A percentile compares a stretch with the other conserved stretches of the same genome.
phyloP scores from a whole-genome alignment of 257 asterid genomes.

The Phtheirospermum japonicum region DNA sequence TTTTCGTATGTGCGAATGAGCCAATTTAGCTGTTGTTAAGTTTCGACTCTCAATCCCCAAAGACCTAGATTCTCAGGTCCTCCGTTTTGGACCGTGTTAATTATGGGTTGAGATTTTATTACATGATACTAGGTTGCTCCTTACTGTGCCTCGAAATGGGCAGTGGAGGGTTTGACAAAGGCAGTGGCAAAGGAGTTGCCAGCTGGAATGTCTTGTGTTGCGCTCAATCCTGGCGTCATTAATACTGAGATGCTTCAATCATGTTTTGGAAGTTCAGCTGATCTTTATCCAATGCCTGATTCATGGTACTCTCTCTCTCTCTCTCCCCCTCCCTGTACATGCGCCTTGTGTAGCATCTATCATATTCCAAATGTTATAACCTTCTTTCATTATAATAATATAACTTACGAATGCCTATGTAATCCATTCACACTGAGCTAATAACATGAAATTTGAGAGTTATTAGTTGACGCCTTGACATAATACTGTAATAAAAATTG shows the following conservation, averaged over 20 bases:
- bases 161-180: slow-evolving; percentile 84
- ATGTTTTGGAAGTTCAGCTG: slow-evolving; percentile 86
- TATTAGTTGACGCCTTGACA: not conserved
- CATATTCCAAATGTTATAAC: not conserved
- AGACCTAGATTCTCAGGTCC: not conserved
- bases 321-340: slow-evolving; percentile 8
- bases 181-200: slow-evolving; percentile 92
- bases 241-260: slow-evolving; percentile 94
- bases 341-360: slow-evolving; percentile 12
- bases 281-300: slow-evolving; percentile 77
- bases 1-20: not conserved
- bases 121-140: slow-evolving; percentile 77
- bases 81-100: slow-evolving; percentile 16
- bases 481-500: too few relatives aligned
- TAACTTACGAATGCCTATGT: not conserved
- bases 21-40: slow-evolving; percentile 23
- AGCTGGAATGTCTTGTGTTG: slow-evolving; percentile 73
- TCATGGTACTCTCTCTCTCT: slow-evolving; percentile 56
- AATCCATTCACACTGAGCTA: not conserved
- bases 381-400: not conserved
- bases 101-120: slow-evolving; percentile 27
- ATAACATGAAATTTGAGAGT: not conserved
- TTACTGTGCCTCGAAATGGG: slow-evolving; percentile 98
- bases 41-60: not conserved
- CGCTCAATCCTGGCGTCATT: slow-evolving; percentile 90